Conservation (phyloP, 768 basidiomycete species). For the Podaxis mareebaensis region DNA sequence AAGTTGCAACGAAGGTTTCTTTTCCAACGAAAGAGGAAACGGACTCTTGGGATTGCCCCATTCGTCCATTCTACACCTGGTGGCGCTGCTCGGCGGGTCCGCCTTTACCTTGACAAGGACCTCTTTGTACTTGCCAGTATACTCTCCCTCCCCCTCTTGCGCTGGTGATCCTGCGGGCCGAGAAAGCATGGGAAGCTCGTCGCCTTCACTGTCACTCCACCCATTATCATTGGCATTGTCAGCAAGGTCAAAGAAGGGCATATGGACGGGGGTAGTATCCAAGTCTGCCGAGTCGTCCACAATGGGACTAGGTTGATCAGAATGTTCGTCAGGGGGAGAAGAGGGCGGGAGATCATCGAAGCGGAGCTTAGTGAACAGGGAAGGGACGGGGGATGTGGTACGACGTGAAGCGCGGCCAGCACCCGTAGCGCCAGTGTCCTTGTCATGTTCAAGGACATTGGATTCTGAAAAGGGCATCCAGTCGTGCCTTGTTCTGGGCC, state of each 20-base stretch:
- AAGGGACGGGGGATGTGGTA: conserved; percentile 7
- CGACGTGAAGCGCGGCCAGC: conserved; percentile 21
- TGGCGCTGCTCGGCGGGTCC: conserved; percentile 64
- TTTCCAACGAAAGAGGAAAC: conserved; percentile 39
- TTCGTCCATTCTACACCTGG: conserved; percentile 46
- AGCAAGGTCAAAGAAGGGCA: conserved; percentile 30
- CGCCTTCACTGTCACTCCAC: conserved; percentile 41
- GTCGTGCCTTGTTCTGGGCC: neutral
- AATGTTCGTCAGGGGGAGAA: conserved; percentile 14
- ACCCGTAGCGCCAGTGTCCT: conserved; percentile 22
- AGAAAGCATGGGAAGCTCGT: conserved; percentile 16
- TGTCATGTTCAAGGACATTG: conserved; percentile 5
- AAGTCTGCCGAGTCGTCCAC: conserved; percentile 17
- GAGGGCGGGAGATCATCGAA: conserved; percentile 23
- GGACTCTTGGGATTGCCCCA: conserved; percentile 78
- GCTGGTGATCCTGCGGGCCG: conserved; percentile 20
- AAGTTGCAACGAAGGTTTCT: conserved; percentile 8
- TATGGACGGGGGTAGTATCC: conserved; percentile 26
- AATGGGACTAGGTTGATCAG: neutral
- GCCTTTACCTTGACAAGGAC: conserved; percentile 59
- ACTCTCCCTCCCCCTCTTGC: conserved; percentile 57
- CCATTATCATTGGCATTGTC: conserved; percentile 27
- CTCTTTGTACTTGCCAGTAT: conserved; percentile 63
- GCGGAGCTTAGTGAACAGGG: neutral
- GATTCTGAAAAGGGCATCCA: conserved; percentile 10